A percentile compares a stretch with the other conserved stretches of the same genome.
phyloP scores from a whole-genome alignment of 1,139 yeast genomes.

The Scheffersomyces segobiensis region DNA sequence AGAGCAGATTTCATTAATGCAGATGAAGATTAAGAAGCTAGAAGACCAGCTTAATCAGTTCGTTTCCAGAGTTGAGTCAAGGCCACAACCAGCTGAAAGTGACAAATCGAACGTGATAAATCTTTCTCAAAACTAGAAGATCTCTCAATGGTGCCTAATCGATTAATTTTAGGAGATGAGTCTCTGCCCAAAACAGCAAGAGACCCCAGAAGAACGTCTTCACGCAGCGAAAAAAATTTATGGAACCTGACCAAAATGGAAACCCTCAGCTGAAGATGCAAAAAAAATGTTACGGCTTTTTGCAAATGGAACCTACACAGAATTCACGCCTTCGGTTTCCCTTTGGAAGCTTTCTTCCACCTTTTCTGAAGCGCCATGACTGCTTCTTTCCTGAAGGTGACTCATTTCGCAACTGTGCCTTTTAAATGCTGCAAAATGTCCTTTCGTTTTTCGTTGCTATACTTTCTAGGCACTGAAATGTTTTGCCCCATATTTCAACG shows the following conservation, averaged over 20 bases:
- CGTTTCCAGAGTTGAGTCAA: neutral
- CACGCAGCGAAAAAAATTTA: neutral
- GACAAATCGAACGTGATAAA: neutral
- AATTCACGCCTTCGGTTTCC: neutral
- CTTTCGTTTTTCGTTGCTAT: neutral
- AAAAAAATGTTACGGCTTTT: neutral
- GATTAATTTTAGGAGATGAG: neutral
- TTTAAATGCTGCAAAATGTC: neutral
- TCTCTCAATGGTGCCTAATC: neutral
- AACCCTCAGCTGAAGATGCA: neutral
- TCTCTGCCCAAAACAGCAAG: neutral
- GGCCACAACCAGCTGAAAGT: neutral
- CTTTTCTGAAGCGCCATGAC: neutral
- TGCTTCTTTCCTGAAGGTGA: neutral
- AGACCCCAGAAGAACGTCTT: neutral
- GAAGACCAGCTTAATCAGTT: neutral
- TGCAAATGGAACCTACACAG: neutral
- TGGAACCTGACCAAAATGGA: slow-evolving; percentile 1
- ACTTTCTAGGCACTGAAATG: neutral
- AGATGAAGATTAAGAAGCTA: neutral
- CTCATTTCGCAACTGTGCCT: neutral
- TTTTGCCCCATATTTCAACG: neutral
- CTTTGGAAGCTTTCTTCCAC: neutral
- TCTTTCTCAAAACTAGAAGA: neutral
- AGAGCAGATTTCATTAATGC: neutral